phyloP scores from a whole-genome alignment of 257 asterid genomes.

The Primulina huaijiensis region DNA sequence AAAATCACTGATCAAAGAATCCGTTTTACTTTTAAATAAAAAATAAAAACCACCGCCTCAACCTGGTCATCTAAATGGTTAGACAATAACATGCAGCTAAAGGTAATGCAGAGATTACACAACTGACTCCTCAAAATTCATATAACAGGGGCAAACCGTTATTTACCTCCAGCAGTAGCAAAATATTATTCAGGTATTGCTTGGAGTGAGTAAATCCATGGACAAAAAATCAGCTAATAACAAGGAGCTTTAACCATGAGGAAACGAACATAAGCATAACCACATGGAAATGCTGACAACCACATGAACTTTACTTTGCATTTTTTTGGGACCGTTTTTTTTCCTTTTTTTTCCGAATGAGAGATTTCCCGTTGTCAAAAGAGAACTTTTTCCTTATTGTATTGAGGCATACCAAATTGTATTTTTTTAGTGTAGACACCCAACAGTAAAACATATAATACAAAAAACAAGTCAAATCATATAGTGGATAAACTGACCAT shows the following conservation, averaged over 20 bases:
- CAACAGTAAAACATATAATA: neutral
- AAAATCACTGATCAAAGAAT: neutral
- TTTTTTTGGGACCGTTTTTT: neutral
- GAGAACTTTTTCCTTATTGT: neutral
- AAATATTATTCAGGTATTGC: neutral
- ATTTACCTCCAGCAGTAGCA: neutral
- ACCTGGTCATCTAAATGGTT: neutral
- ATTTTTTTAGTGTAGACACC: neutral
- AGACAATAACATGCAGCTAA: neutral
- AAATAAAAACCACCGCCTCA: neutral
- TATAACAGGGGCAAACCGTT: neutral
- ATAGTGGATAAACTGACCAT: constrained; percentile 49
- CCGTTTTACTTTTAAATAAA: neutral
- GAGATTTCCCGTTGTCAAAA: neutral
- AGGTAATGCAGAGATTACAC: neutral
- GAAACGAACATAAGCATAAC: neutral
- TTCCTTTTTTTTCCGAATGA: neutral
- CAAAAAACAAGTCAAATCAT: neutral
- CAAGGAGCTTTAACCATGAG: neutral
- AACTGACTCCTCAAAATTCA: neutral
- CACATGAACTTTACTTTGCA: neutral
- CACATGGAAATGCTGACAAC: neutral
- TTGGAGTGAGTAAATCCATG: neutral
- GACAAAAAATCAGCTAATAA: neutral
- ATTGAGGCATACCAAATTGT: neutral